phyloP scores from a whole-genome alignment of 257 asterid species.

The Paraleonurus japonicus region DNA sequence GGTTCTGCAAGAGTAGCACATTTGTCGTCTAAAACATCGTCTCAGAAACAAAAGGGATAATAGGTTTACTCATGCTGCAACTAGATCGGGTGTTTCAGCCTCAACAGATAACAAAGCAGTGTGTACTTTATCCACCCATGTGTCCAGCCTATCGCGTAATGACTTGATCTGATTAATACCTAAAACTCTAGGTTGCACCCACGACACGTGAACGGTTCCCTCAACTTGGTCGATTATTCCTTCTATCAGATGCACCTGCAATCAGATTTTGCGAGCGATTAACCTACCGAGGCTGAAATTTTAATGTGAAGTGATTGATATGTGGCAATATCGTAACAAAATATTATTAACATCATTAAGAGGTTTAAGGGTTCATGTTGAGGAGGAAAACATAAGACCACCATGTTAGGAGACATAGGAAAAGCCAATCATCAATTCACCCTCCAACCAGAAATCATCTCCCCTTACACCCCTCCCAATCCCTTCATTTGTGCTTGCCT shows the following conservation, averaged over 20 bases:
- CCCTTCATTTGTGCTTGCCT: too few species aligned
- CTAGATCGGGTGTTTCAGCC: conserved; percentile 96
- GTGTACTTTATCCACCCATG: conserved; percentile 89
- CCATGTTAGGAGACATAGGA: too few species aligned
- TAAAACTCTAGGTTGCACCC: conserved; percentile 98
- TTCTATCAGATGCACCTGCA: conserved; percentile 90
- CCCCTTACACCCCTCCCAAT: too few species aligned
- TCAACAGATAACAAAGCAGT: conserved; percentile 86
- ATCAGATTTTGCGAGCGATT: conserved; percentile 5
- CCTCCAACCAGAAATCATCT: too few species aligned
- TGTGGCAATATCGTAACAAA: not conserved
- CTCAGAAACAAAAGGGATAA: conserved; percentile 13
- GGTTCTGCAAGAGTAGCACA: conserved; percentile 11
- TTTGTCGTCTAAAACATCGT: conserved; percentile 27
- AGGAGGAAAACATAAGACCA: too few species aligned
- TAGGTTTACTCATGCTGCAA: conserved; percentile 54
- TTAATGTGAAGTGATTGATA: not conserved
- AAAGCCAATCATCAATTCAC: too few species aligned
- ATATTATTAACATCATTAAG: too few species aligned
- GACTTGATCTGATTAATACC: conserved; percentile 87
- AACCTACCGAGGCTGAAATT: not conserved
- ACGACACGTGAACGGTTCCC: conserved; percentile 80
- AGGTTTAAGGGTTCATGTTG: too few species aligned
- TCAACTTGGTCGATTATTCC: conserved; percentile 95
- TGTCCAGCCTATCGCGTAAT: conserved; percentile 74